Evolutionary conservation across 345 rosid species (phyloP).

Genomic region (Murraya koenigii): DNA sequence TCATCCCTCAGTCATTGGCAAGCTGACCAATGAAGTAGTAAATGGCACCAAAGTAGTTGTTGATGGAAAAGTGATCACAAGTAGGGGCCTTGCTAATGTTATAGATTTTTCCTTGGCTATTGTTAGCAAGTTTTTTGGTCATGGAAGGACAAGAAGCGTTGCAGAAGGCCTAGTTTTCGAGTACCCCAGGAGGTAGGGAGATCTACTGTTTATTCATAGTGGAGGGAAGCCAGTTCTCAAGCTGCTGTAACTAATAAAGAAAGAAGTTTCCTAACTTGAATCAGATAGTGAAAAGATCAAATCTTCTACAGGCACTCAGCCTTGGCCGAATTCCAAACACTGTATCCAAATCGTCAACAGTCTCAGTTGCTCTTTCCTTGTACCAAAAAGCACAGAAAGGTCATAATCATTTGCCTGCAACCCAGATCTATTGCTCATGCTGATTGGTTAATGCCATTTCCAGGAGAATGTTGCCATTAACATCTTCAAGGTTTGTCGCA

Average conservation of each 20-base stretch:
- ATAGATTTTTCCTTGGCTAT: conserved; percentile 69
- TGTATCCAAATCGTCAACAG: background rate
- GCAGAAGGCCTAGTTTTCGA: conserved; percentile 89
- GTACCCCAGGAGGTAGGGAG: conserved; percentile 46
- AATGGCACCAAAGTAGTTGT: conserved; percentile 71
- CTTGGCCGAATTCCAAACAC: background rate
- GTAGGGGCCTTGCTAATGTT: conserved; percentile 64
- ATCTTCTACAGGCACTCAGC: background rate
- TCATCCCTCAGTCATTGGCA: conserved; percentile 44
- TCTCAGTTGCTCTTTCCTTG: background rate
- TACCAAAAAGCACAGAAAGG: background rate
- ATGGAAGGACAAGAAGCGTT: conserved; percentile 77
- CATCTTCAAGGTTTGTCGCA: background rate
- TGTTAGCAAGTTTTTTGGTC: conserved; percentile 76
- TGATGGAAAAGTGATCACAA: conserved; percentile 82
- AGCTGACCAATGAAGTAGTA: conserved; percentile 24
- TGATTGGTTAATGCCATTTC: background rate
- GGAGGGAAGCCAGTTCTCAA: conserved; percentile 6
- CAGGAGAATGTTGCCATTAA: background rate
- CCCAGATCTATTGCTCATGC: background rate
- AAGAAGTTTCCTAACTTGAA: background rate
- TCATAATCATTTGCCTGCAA: background rate
- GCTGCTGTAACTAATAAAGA: background rate
- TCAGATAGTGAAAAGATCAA: conserved; percentile 1
- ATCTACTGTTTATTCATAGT: conserved; percentile 2